phyloP scores from a whole-genome alignment of 441 rosid species.

The Gossypium trilobum region DNA sequence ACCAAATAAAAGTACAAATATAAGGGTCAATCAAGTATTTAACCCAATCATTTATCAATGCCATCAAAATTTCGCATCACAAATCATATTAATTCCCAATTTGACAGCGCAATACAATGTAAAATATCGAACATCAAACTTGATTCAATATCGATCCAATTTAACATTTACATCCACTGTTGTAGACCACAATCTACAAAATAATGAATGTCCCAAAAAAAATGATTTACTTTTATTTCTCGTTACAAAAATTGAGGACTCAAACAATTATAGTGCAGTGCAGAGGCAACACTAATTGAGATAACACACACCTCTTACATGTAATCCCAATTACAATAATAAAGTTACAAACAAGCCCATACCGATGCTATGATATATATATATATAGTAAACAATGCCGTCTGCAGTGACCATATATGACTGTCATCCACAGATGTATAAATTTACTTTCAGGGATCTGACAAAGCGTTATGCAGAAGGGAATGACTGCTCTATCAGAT shows the following conservation, averaged over 20 bases:
- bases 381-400: not conserved
- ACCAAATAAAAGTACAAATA: too few species aligned
- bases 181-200: not conserved
- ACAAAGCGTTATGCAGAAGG: constrained; percentile 12
- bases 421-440: not conserved
- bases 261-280: not conserved
- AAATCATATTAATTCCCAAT: not conserved
- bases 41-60: not conserved
- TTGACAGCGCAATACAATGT: not conserved
- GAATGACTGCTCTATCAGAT: constrained; percentile 7
- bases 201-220: not conserved
- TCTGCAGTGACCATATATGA: not conserved
- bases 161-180: not conserved
- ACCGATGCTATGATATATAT: not conserved
- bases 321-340: not conserved
- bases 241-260: not conserved
- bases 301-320: not conserved
- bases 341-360: constrained; percentile 1
- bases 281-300: not conserved
- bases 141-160: not conserved
- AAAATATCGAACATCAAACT: not conserved
- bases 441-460: constrained; percentile 7
- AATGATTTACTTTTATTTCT: not conserved
- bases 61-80: not conserved
- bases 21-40: not conserved